Conservation (phyloP, 2,329 filamentous ascomycete species). For the Xylaria hypoxylon region DNA sequence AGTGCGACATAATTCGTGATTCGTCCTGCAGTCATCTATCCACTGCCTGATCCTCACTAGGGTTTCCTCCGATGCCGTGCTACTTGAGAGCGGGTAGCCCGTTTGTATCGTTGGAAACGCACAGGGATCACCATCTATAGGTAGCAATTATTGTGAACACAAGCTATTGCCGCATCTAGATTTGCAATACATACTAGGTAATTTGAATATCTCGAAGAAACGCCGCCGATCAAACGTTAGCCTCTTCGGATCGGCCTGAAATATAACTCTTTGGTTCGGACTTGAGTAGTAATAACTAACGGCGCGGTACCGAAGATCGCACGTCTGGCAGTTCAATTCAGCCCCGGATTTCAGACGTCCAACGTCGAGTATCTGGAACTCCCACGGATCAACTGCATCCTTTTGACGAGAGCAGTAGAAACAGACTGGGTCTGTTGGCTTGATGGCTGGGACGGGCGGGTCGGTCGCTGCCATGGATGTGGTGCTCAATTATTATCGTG, state of each 20-base stretch:
- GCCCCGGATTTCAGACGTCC: slow-evolving; percentile 22
- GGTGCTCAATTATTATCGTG: not conserved
- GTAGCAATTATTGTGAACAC: not conserved
- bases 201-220: slow-evolving; percentile 26
- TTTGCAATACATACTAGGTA: not conserved
- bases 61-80: slow-evolving; percentile 24
- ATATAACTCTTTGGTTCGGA: slow-evolving; percentile 23
- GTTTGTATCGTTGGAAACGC: slow-evolving; percentile 21
- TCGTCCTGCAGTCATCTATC: slow-evolving; percentile 8
- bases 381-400: slow-evolving; percentile 21
- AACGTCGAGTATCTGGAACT: slow-evolving; percentile 29
- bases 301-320: slow-evolving; percentile 27
- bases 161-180: not conserved
- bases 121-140: not conserved
- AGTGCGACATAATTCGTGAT: not conserved
- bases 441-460: slow-evolving; percentile 20
- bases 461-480: slow-evolving; percentile 20
- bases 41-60: slow-evolving; percentile 9
- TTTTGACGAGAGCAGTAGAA: slow-evolving; percentile 27
- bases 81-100: slow-evolving; percentile 14
- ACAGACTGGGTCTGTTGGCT: slow-evolving; percentile 26
- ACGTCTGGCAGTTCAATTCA: slow-evolving; percentile 15
- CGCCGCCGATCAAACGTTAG: slow-evolving; percentile 20
- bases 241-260: slow-evolving; percentile 23
- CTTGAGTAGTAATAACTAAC: slow-evolving; percentile 21